A percentile compares a stretch with the other conserved stretches of the same genome.
These are phyloP conservation scores for Fusarium sp. DNA, from an alignment of 2,329 filamentous ascomycete species.

Conservation along the genomic window DNA sequence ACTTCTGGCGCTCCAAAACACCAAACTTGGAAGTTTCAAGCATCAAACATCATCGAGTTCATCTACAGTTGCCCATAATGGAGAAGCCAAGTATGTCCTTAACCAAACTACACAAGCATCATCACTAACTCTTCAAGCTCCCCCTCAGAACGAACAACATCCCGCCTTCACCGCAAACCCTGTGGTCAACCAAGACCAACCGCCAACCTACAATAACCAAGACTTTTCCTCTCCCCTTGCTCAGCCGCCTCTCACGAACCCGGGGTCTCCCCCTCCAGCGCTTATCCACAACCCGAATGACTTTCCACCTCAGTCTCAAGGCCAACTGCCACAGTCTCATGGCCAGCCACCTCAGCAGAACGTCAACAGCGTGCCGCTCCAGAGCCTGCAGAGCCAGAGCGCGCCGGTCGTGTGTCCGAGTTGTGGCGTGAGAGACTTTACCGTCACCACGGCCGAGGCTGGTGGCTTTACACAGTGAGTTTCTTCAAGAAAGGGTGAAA, in stretches of 20 bases:
- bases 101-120: background rate
- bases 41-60: background rate
- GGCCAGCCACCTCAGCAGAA: conserved; percentile 5
- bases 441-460: conserved; percentile 7
- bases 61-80: conserved; percentile 13
- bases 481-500: background rate
- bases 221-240: conserved; percentile 22
- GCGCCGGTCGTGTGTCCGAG: conserved; percentile 34
- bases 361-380: conserved; percentile 20
- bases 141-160: conserved; percentile 12
- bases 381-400: conserved; percentile 22
- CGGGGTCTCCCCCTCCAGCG: background rate
- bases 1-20: background rate
- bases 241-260: conserved; percentile 13
- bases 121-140: conserved; percentile 5
- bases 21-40: background rate
- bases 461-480: conserved; percentile 38
- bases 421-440: conserved; percentile 24
- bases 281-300: background rate
- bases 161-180: background rate
- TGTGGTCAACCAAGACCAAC: background rate
- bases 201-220: conserved; percentile 15
- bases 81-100: conserved; percentile 32
- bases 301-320: background rate
- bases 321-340: background rate